Evolutionary conservation across 139 green algal species (phyloP).

Genomic region (Edaphochlamys debaryana): DNA sequence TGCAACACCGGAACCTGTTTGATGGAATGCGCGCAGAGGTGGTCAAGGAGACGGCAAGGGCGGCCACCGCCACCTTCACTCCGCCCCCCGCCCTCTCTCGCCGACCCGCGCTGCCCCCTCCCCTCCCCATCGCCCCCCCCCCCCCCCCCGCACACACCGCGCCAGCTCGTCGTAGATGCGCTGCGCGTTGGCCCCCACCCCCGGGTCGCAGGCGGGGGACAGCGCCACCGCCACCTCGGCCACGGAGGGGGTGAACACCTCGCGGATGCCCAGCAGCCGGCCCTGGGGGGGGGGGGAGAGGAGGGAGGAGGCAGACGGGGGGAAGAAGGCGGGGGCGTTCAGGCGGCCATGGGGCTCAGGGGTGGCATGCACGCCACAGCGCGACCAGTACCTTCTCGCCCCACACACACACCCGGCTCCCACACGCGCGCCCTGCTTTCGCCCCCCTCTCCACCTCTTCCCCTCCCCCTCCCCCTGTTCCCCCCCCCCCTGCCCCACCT

Average conservation of each 20-base stretch:
- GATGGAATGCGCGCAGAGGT: too few species aligned
- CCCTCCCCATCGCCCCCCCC: too few species aligned
- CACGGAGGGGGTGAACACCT: constrained; percentile 72
- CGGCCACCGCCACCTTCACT: too few species aligned
- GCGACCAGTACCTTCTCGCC: too few species aligned
- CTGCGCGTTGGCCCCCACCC: constrained; percentile 61
- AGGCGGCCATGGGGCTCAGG: not conserved
- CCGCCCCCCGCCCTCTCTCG: not conserved
- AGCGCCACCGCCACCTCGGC: constrained; percentile 79
- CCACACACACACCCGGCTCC: too few species aligned
- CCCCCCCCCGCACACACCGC: not conserved
- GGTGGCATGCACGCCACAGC: too few species aligned
- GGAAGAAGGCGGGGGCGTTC: too few species aligned
- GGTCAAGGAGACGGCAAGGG: too few species aligned
- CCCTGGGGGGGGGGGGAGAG: constrained; percentile 46
- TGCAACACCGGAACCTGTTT: too few species aligned
- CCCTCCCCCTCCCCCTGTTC: not conserved
- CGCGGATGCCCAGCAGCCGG: constrained; percentile 75
- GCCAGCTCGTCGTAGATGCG: constrained; percentile 81
- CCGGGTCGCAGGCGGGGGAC: constrained; percentile 74
- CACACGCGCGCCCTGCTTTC: too few species aligned
- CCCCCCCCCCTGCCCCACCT: constrained; percentile 46
- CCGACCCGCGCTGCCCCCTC: not conserved
- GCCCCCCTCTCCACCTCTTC: not conserved
- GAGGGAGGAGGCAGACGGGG: too few species aligned